A percentile compares a stretch with the other conserved stretches of the same genome.
Conservation (phyloP, 2,329 filamentous ascomycete genomes). For the Diplocarpon mali region DNA sequence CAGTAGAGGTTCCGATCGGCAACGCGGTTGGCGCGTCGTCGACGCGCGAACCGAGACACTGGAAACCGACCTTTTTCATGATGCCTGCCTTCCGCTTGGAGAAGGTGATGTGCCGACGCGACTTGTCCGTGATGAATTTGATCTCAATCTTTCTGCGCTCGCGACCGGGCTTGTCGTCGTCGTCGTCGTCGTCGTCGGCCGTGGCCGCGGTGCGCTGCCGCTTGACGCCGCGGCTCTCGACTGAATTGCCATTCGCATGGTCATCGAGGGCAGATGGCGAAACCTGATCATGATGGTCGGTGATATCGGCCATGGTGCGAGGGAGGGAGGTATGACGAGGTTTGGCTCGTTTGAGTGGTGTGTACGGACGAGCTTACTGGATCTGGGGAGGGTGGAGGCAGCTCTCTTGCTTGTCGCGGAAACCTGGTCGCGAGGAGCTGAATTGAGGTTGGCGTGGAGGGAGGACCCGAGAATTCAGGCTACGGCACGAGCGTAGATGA, state of each 20-base stretch:
- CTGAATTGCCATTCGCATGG: conserved; percentile 53
- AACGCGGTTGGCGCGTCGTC: conserved; percentile 16
- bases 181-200: conserved; percentile 90
- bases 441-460: conserved; percentile 27
- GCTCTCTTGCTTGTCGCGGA: conserved; percentile 27
- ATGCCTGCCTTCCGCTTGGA: conserved; percentile 99
- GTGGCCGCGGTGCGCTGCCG: conserved; percentile 69
- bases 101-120: conserved; percentile 97
- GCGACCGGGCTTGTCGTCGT: conserved; percentile 94
- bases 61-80: conserved; percentile 80
- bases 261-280: conserved; percentile 67
- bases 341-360: conserved; percentile 26
- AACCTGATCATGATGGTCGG: conserved; percentile 65
- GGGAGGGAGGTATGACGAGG: conserved; percentile 27
- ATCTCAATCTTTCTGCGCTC: conserved; percentile 99
- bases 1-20: conserved; percentile 13
- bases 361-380: conserved; percentile 28
- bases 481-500: not conserved
- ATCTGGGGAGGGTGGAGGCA: conserved; percentile 26
- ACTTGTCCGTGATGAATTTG: conserved; percentile 99
- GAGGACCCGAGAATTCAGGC: conserved; percentile 20
- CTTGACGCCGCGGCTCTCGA: conserved; percentile 76
- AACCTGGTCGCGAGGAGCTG: conserved; percentile 26
- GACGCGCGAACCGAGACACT: conserved; percentile 10
- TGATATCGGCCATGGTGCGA: conserved; percentile 63